Base-by-base conservation (phyloP, 345 rosid genomes). In the Aquilaria sinensis region DNA sequence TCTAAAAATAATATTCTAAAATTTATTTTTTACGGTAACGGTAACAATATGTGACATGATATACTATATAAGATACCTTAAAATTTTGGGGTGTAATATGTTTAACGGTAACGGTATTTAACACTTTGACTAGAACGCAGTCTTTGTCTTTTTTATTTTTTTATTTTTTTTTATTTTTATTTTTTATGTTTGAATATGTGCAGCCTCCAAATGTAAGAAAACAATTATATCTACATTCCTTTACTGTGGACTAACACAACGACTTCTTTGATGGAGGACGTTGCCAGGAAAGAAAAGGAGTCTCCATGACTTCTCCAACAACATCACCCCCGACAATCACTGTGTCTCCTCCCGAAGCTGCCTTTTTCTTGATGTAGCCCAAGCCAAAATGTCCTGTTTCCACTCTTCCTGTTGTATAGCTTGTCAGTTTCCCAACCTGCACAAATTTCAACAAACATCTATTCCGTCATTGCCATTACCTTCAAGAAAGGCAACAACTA, bases 351-450 rank as follows among this genome's bases (percentile, higher is more conserved):
- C 63, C 69, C 4, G 75, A 63, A 62, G 79, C 84, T 57, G 74
- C 79, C 74, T 78, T 61, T 58, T 66, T 81, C 75, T 81, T 92
- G 65, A 89, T 82, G 81, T 92, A 92, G 61, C 95, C 96, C 66
- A 92, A 74, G 50, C 85, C 98, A 58, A 79, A 83, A 70, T 85
- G 78, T 31, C 69, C 73, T 0, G 76, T 71, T 66, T 72, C 79
- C 33, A 75, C 80, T 64, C 67, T 73, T 58, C 82, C 88, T 0
- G 12, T 52, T 51, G 90, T 79, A 71, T 80, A 85, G 84, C 98
- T 88, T 31, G 98, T 88, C 66, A 86, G 75, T 72, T 74, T 87
- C 23, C 98, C 96, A 7, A 89, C 86, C 96, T 89, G 61, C 63
- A 61, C 6, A 56, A 30, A 32, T 12, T 63, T 48, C 56, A 41